Conservation (phyloP, 1,284 basidiomycete genomes). For the Ustilago trichophora region DNA sequence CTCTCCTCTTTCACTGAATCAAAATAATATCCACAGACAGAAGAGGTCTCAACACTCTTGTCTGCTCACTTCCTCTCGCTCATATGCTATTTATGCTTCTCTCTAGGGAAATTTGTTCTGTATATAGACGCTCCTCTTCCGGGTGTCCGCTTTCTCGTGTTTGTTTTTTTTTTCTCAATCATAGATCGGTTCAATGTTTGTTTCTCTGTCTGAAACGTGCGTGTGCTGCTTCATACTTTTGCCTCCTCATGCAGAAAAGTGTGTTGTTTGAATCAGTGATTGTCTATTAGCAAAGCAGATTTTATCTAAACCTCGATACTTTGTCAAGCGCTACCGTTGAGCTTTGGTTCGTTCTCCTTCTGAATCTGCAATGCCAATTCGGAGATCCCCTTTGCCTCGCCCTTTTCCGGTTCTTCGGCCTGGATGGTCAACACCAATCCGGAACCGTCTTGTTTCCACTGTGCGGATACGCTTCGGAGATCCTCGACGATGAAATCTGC, state of each 20-base stretch:
- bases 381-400: conserved; percentile 42
- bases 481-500: conserved; percentile 64
- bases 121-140: conserved; percentile 3
- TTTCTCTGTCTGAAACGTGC: too few relatives aligned
- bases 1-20: not conserved
- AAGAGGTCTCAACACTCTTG: conserved; percentile 8
- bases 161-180: conserved; percentile 1
- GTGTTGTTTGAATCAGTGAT: too few relatives aligned
- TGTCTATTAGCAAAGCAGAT: too few relatives aligned
- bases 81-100: conserved; percentile 4
- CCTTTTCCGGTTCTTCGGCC: conserved; percentile 46
- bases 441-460: conserved; percentile 55
- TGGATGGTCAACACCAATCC: conserved; percentile 54
- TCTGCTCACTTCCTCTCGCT: not conserved
- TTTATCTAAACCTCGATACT: too few relatives aligned
- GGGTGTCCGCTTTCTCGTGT: not conserved
- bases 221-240: too few relatives aligned
- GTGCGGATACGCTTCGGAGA: conserved; percentile 52
- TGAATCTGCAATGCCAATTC: conserved; percentile 35
- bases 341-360: conserved; percentile 27
- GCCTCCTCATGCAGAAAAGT: too few relatives aligned
- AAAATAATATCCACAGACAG: not conserved
- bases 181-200: conserved; percentile 5
- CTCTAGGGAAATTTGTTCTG: not conserved
- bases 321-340: too few relatives aligned